phyloP scores from a whole-genome alignment of 257 asterid genomes.

The Plantago major region DNA sequence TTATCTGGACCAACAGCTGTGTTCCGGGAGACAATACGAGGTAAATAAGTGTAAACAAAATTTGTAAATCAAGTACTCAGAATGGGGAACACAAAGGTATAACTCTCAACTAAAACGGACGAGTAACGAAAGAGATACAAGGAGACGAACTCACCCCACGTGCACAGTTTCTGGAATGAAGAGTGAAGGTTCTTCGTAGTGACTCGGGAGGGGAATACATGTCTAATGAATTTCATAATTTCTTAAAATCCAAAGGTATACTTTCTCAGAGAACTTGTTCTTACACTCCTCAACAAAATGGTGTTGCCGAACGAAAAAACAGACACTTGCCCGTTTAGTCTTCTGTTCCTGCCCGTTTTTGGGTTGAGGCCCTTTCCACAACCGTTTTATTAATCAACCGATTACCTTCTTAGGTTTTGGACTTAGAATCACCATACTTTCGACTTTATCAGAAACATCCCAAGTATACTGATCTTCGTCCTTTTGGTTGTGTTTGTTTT shows the following conservation, averaged over 20 bases:
- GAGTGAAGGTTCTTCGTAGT: no score
- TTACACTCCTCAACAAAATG: slow-evolving; percentile 8
- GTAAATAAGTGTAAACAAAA: no score
- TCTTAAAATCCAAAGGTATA: background rate
- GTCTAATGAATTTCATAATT: background rate
- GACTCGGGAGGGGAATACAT: no score
- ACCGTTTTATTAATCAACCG: background rate
- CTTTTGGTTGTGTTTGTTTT: slow-evolving; percentile 2
- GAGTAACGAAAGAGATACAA: no score
- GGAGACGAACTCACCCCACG: no score
- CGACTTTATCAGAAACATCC: background rate
- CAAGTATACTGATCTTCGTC: background rate
- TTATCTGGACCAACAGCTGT: no score
- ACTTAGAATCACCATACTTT: background rate
- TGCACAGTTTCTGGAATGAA: no score
- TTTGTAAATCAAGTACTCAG: no score
- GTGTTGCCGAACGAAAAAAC: slow-evolving; percentile 10
- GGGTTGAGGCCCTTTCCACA: no score
- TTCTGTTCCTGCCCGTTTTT: background rate
- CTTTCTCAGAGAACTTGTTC: background rate
- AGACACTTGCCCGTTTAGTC: background rate
- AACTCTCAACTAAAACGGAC: no score
- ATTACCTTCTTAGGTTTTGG: background rate
- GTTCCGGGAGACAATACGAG: no score
- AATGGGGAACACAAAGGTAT: no score